Evolutionary conservation across 2,329 filamentous ascomycete genomes (phyloP), one percentile per base, ranked within the genome.

Genomic region (Ceratocystis variospora): DNA sequence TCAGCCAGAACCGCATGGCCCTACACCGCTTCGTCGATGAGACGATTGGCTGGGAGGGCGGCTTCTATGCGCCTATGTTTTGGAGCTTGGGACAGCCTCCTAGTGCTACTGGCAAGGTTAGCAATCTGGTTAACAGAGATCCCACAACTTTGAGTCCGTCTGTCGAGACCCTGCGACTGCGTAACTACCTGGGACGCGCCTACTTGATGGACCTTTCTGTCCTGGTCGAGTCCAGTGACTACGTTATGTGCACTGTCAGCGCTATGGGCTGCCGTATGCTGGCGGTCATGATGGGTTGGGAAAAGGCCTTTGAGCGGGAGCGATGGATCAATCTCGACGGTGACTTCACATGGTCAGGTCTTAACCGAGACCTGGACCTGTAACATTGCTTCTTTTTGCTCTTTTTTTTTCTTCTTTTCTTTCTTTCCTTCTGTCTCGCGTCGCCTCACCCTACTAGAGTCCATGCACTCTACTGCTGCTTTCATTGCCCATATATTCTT

Each of bases 201-300:
- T 95, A 94, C 75, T 76, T 91, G 73, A 82, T 95, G 75, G 90
- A 96, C 75, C 76, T 95, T 66, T 84, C 87, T 0, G 87, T 95
- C 28, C 77, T 95, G 57, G 83, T 85, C 0, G 79, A 81, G 33
- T 82, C 83, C 17, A 84, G 82, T 66, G 89, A 94, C 73, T 80
- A 79, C 12, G 80, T 94, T 6, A 81, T 96, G 0, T 96, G 90
- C 72, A 88, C 86, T 2, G 86, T 92, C 28, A 89, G 87, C 70
- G 83, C 86, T 44, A 83, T 80, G 75, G 84, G 83, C 0, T 96
- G 90, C 73, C 81, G 89, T 25, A 72, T 95, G 64, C 73, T 95
- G 69, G 90, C 83, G 1, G 89, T 96, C 50, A 91, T 95, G 86
- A 85, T 94, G 84, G 90, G 90, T 0, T 92, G 89, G 88, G 87